Evolutionary conservation across 2,329 filamentous ascomycete genomes (phyloP), one percentile per base, ranked within the genome.

Genomic region (Huntiella decipiens): DNA sequence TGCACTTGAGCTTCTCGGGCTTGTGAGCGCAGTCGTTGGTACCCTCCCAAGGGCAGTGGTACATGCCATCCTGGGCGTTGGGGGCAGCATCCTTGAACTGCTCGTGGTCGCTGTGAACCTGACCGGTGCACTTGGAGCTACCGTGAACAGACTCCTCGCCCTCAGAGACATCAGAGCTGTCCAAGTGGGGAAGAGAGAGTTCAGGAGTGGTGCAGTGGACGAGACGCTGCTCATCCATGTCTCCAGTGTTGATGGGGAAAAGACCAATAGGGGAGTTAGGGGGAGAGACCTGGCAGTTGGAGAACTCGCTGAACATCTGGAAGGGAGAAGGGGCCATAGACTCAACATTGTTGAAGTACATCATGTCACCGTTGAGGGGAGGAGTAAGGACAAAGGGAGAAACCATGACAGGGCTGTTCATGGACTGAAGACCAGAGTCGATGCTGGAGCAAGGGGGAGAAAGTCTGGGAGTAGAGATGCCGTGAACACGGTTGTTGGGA

Each of bases 1-100:
- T 93, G 77, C 88, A 95, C 74, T 95, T 95, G 55, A 96, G 82
- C 67, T 92, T 91, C 58, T 92, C 91, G 36, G 87, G 77, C 65
- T 83, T 82, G 75, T 95, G 88, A 62, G 74, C 82, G 73, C 88
- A 96, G 57, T 60, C 67, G 31, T 64, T 48, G 50, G 77, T 70
- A 55, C 76, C 80, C 60, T 81, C 77, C 70, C 81, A 91, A 4
- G 88, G 88, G 70, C 88, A 96, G 66, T 93, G 85, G 66, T 91
- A 96, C 49, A 92, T 74, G 57, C 85, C 86, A 62, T 94, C 84
- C 32, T 69, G 60, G 36, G 71, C 62, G 13, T 32, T 13, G 7
- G 78, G 73, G 40, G 65, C 64, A 46, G 70, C 73, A 54, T 74
- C 75, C 59, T 79, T 78, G 67, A 87, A 88, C 10, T 84, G 66